Percentiles rank a stretch among this genome's conserved stretches.
Conservation (phyloP, 176 grass and related monocot species). For the Olyra latifolia region DNA sequence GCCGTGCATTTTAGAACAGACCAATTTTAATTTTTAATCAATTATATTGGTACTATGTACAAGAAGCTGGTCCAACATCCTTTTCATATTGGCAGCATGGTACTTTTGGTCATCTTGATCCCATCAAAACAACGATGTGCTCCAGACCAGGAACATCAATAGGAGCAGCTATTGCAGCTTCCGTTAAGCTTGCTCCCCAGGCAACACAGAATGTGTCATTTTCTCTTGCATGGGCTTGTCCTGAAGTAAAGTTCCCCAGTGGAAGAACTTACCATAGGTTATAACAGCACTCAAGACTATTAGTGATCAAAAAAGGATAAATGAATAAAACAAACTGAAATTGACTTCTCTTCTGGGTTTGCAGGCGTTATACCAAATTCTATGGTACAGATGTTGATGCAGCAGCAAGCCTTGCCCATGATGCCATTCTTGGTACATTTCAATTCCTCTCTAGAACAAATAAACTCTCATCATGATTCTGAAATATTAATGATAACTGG, state of each 20-base stretch:
- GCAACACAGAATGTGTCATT: slow-evolving; percentile 73
- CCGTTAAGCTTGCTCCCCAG: slow-evolving; percentile 61
- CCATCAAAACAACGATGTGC: slow-evolving; percentile 46
- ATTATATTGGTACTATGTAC: not conserved
- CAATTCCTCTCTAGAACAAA: not conserved
- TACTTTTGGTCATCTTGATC: slow-evolving; percentile 81
- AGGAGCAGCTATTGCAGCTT: slow-evolving; percentile 86
- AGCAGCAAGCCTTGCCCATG: slow-evolving; percentile 69
- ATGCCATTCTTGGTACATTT: slow-evolving; percentile 77
- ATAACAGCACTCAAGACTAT: not conserved
- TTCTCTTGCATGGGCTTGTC: slow-evolving; percentile 95
- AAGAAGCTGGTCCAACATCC: slow-evolving; percentile 1
- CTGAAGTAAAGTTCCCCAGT: slow-evolving; percentile 94
- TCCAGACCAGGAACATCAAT: slow-evolving; percentile 77
- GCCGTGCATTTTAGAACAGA: too few species aligned
- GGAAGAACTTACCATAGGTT: slow-evolving; percentile 96
- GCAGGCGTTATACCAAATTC: slow-evolving; percentile 93
- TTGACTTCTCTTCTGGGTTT: slow-evolving; percentile 14
- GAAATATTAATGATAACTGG: not conserved
- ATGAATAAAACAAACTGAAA: slow-evolving; percentile 20
- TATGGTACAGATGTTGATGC: slow-evolving; percentile 86
- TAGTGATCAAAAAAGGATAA: slow-evolving; percentile 1
- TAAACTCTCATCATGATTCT: not conserved
- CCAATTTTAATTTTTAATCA: not conserved
- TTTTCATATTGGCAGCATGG: slow-evolving; percentile 64